Evolutionary conservation across 176 grass and related monocot genomes (phyloP).

Genomic region (Tuctoria greenei): DNA sequence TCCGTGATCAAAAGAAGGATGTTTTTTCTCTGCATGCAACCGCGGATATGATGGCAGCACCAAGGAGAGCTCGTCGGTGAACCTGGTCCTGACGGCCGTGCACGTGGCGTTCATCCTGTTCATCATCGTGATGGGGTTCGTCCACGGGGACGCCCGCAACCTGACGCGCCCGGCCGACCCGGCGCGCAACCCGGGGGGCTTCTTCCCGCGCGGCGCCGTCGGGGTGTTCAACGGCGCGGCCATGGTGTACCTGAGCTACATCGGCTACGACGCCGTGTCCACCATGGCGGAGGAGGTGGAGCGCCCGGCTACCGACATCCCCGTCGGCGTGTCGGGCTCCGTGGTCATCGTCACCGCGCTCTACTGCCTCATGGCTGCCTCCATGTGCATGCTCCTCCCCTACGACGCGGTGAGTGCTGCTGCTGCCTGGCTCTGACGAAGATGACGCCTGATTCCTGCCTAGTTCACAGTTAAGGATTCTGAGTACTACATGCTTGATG

Average conservation of each 20-base stretch:
- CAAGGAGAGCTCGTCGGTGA: slow-evolving; percentile 88
- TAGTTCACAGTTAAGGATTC: too few species aligned
- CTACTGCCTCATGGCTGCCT: slow-evolving; percentile 97
- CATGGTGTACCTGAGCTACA: slow-evolving; percentile 96
- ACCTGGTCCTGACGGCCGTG: slow-evolving; percentile 73
- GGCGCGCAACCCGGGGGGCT: slow-evolving; percentile 48
- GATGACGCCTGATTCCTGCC: too few species aligned
- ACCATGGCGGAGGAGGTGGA: slow-evolving; percentile 98
- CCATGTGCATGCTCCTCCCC: slow-evolving; percentile 94
- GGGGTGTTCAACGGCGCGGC: slow-evolving; percentile 89
- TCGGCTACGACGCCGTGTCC: slow-evolving; percentile 97
- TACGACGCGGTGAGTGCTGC: slow-evolving; percentile 64
- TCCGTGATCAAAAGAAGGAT: too few species aligned
- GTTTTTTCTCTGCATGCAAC: too few species aligned
- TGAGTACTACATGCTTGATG: too few species aligned
- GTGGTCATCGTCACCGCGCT: slow-evolving; percentile 76
- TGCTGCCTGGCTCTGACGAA: too few species aligned
- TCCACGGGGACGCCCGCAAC: slow-evolving; percentile 63
- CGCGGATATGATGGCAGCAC: slow-evolving; percentile 76
- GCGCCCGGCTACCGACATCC: slow-evolving; percentile 74
- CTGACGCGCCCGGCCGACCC: slow-evolving; percentile 68
- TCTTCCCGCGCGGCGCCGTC: slow-evolving; percentile 67
- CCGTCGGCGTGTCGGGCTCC: slow-evolving; percentile 84
- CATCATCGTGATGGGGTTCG: slow-evolving; percentile 80
- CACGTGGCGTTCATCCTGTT: slow-evolving; percentile 92